Evolutionary conservation across 2,329 filamentous ascomycete species (phyloP).

Genomic region (Hypomyces perniciosus): DNA sequence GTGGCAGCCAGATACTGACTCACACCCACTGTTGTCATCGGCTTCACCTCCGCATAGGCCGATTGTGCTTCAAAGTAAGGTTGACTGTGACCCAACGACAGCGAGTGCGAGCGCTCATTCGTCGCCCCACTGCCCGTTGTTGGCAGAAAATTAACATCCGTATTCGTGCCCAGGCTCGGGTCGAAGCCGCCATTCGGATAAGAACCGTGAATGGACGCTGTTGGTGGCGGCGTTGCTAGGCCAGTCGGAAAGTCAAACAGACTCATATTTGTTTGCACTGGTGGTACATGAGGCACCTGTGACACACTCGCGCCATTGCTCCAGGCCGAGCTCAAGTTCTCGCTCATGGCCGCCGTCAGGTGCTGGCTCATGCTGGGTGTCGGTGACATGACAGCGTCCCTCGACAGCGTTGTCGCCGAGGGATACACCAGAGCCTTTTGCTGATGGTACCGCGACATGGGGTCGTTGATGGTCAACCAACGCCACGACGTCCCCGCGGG

Average conservation of each 20-base stretch:
- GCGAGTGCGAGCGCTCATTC: conserved; percentile 20
- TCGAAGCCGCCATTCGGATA: conserved; percentile 44
- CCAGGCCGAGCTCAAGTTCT: conserved; percentile 49
- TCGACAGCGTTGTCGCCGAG: conserved; percentile 24
- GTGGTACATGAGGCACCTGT: conserved; percentile 27
- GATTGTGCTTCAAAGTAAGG: conserved; percentile 29
- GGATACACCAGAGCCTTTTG: conserved; percentile 38
- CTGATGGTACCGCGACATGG: conserved; percentile 53
- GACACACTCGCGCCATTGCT: conserved; percentile 26
- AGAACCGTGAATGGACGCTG: conserved; percentile 43
- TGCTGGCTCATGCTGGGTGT: conserved; percentile 46
- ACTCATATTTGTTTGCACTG: conserved; percentile 29
- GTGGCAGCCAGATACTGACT: conserved; percentile 23
- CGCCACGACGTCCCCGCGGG: conserved; percentile 53
- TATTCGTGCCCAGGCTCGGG: conserved; percentile 25
- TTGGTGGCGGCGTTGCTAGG: conserved; percentile 52
- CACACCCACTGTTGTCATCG: conserved; percentile 25
- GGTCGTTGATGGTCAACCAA: conserved; percentile 56
- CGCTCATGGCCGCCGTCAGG: conserved; percentile 49
- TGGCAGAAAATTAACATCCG: conserved; percentile 27
- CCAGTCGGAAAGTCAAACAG: conserved; percentile 48
- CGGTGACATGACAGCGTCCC: conserved; percentile 48
- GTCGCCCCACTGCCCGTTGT: conserved; percentile 22
- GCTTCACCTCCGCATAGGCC: conserved; percentile 30
- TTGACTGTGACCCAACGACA: conserved; percentile 22